Evolutionary conservation across 106 monocot species (phyloP).

Genomic region (Allium cepa): DNA sequence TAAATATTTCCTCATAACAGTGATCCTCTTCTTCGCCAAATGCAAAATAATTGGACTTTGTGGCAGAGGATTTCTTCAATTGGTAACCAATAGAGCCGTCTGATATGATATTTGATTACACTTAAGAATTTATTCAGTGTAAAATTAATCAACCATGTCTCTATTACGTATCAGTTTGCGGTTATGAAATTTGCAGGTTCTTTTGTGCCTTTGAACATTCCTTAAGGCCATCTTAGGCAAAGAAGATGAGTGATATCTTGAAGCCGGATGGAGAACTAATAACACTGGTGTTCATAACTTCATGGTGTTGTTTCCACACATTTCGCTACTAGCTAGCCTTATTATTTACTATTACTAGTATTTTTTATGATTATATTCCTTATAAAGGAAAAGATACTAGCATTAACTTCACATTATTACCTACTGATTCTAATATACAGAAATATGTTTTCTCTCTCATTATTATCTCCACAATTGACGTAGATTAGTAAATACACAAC

Average conservation of each 20-base stretch:
- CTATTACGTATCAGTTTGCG: not conserved
- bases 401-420: too few species aligned
- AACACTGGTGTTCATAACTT: constrained; percentile 74
- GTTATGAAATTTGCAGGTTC: constrained; percentile 31
- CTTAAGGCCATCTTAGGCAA: constrained; percentile 70
- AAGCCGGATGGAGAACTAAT: constrained; percentile 84
- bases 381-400: too few species aligned
- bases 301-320: constrained; percentile 19
- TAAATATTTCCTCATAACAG: not conserved
- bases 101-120: not conserved
- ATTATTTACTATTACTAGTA: not conserved
- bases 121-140: not conserved
- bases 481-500: not conserved
- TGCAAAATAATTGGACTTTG: not conserved
- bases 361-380: not conserved
- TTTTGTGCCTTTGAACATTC: constrained; percentile 80
- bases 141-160: not conserved
- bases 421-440: too few species aligned
- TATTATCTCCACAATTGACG: too few species aligned
- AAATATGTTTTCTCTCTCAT: too few species aligned
- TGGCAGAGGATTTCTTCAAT: not conserved
- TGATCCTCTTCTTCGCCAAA: not conserved
- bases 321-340: not conserved
- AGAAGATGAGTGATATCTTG: constrained; percentile 40
- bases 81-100: not conserved